Base-by-base conservation (phyloP, 1,284 basidiomycete genomes). In the Neolentinus lepideus region DNA sequence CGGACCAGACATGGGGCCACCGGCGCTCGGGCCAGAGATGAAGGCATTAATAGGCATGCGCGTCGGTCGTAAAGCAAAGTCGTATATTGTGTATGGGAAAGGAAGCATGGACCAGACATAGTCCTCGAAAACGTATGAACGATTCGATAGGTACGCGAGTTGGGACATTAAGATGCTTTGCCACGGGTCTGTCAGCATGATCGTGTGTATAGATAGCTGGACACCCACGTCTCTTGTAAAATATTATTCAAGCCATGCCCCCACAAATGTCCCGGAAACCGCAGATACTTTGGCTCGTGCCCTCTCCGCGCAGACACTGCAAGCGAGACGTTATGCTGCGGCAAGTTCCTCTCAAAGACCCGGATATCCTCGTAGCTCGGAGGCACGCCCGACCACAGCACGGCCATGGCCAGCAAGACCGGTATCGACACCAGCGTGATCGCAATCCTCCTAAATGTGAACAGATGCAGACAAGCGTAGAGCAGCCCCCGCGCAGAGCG, bases 211-310 rank as follows among this genome's bases (percentile, higher is more conserved):
- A 31, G 29, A 31, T 31, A 31, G 29, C 29, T 8, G 38, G 55
- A 19, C 24, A 75, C 78, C 58, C 60, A 81, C 80, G 71, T 69
- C 71, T 82, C 79, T 63, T 82, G 78, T 19, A 83, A 66, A 26
- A 83, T 65, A 52, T 83, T 83, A 61, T 82, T 83, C 46, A 81
- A 66, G 0, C 80, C 80, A 55, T 77, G 77, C 0, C 80, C 80
- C 77, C 77, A 80, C 3, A 81, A 53, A 57, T 79, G 77, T 10
- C 72, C 73, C 1, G 78, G 75, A 58, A 81, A 81, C 29, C 73
- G 61, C 27, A 82, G 59, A 57, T 77, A 82, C 43, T 57, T 57
- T 22, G 57, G 24, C 27, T 50, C 47, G n/a, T 57, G 14, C 50
- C 52, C 29, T 46, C 46, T 51, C 57, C 56, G 31, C 27, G 51